These are phyloP conservation scores for Rhexocercosporidium sp. DNA, from an alignment of 2,329 filamentous ascomycete species.

Conservation along the genomic window DNA sequence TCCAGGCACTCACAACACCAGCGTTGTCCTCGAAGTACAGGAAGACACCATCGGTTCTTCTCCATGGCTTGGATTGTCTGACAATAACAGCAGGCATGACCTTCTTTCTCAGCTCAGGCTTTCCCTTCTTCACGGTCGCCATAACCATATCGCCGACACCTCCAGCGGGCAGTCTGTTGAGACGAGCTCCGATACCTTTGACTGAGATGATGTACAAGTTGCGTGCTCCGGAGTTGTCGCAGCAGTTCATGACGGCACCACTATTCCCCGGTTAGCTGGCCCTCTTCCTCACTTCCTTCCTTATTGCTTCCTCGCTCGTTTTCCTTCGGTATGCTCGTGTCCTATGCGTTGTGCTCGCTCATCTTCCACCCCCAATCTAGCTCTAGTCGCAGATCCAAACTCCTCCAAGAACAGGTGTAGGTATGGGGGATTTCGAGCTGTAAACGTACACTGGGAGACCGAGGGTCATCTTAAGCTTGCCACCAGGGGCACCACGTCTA, in stretches of 20 bases:
- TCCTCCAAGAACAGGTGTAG: not conserved
- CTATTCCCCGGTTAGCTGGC: conserved; percentile 50
- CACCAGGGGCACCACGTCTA: conserved; percentile 91
- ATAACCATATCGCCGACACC: conserved; percentile 99
- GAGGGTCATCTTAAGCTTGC: conserved; percentile 99
- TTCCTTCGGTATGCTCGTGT: not conserved
- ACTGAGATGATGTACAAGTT: conserved; percentile 99
- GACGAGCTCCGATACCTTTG: conserved; percentile 96
- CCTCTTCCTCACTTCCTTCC: not conserved
- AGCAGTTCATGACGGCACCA: conserved; percentile 99
- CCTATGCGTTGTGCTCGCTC: not conserved
- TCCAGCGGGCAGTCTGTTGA: conserved; percentile 95
- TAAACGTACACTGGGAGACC: conserved; percentile 97
- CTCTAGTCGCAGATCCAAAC: not conserved
- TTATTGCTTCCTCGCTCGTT: not conserved
- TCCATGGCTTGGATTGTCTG: conserved; percentile 99
- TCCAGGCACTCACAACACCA: conserved; percentile 78
- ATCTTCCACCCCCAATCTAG: not conserved
- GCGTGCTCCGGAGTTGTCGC: conserved; percentile 97
- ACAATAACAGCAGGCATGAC: conserved; percentile 99
- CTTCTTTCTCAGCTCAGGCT: conserved; percentile 99
- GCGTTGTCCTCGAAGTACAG: conserved; percentile 99
- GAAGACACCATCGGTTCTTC: conserved; percentile 97
- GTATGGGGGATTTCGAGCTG: conserved; percentile 3
- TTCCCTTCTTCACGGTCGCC: conserved; percentile 99